Evolutionary conservation across 805 yeast species (phyloP).

Genomic region (Saccharomyces paradoxus): DNA sequence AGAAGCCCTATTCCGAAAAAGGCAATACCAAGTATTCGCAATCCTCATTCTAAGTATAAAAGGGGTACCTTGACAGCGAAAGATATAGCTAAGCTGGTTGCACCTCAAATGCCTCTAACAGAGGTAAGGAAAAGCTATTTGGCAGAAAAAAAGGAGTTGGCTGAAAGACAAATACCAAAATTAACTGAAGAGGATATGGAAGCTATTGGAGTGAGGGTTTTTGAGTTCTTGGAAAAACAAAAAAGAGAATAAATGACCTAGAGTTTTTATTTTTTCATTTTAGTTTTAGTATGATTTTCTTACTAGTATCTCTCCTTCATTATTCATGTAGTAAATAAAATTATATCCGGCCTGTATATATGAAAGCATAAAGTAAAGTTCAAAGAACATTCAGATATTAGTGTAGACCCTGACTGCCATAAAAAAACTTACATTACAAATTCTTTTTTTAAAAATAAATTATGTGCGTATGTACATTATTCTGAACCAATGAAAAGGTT

Average conservation of each 20-base stretch:
- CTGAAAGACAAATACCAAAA: conserved; percentile 35
- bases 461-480: neutral
- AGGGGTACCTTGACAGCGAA: conserved; percentile 54
- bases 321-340: neutral
- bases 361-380: neutral
- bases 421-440: neutral
- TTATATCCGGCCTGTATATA: neutral
- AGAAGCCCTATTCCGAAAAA: conserved; percentile 61
- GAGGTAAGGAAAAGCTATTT: conserved; percentile 53
- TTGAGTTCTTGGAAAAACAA: conserved; percentile 28
- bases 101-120: conserved; percentile 73
- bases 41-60: conserved; percentile 62
- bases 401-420: neutral
- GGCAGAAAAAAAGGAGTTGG: conserved; percentile 43
- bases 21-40: conserved; percentile 62
- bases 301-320: neutral
- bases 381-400: neutral
- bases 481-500: neutral
- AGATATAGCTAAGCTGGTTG: conserved; percentile 53
- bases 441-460: neutral
- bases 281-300: neutral
- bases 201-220: conserved; percentile 37
- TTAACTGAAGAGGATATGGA: conserved; percentile 38
- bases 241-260: conserved; percentile 14
- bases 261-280: neutral